phyloP scores from a whole-genome alignment of 108 stramenopile genomes.

The Fistulifera solaris region DNA sequence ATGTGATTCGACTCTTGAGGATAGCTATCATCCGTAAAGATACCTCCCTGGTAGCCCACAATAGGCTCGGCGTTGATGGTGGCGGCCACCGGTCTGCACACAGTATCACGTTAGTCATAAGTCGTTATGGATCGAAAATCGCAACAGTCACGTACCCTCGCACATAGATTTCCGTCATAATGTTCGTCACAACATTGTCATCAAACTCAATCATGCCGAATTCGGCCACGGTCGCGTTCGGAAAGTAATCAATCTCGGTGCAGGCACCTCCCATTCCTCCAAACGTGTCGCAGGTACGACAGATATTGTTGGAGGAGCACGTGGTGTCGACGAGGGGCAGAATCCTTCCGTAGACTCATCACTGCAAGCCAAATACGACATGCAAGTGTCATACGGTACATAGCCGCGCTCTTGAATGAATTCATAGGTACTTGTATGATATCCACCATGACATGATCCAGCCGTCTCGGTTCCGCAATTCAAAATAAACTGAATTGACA shows the following conservation, averaged over 20 bases:
- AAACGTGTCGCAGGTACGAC: slow-evolving; percentile 84
- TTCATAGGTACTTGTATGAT: slow-evolving; percentile 50
- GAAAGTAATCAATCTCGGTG: slow-evolving; percentile 73
- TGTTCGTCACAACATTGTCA: slow-evolving; percentile 37
- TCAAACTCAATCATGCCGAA: slow-evolving; percentile 74
- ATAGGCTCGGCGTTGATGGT: slow-evolving; percentile 79
- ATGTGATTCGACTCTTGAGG: slow-evolving; percentile 77
- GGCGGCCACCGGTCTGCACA: slow-evolving; percentile 80
- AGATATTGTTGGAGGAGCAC: slow-evolving; percentile 57
- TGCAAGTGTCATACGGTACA: slow-evolving; percentile 52
- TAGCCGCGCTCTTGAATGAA: slow-evolving; percentile 60
- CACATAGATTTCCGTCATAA: slow-evolving; percentile 78
- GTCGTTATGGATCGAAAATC: no score
- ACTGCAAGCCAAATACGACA: slow-evolving; percentile 82
- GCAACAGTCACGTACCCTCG: slow-evolving; percentile 28
- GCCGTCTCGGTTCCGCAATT: slow-evolving; percentile 73
- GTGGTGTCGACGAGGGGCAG: slow-evolving; percentile 70
- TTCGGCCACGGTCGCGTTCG: slow-evolving; percentile 86
- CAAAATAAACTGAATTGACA: slow-evolving; percentile 70
- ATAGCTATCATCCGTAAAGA: slow-evolving; percentile 48
- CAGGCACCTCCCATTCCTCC: slow-evolving; percentile 67
- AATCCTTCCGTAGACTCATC: slow-evolving; percentile 64
- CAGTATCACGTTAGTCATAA: no score
- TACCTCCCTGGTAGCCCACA: slow-evolving; percentile 66
- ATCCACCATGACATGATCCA: slow-evolving; percentile 89